Conservation (phyloP, 1,284 basidiomycete genomes). For the Cystobasidium pallidum region DNA sequence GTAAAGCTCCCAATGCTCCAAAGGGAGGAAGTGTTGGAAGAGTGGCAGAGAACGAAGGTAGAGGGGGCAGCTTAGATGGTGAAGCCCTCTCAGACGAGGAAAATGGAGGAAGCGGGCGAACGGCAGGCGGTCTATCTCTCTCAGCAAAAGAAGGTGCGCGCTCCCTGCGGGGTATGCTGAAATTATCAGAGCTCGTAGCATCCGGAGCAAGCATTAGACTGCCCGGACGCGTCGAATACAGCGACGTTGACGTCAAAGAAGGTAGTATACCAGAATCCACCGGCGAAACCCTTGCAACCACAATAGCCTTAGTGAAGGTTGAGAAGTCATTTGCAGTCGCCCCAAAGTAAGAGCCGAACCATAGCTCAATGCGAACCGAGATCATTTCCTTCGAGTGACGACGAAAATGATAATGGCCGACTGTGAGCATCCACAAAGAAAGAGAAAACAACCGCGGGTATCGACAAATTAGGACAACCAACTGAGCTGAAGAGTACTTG, state of each 20-base stretch:
- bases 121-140: neutral
- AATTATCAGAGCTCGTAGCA: neutral
- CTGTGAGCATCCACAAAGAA: constrained; percentile 5
- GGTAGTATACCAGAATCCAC: neutral
- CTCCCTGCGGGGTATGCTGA: neutral
- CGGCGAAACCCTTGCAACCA: constrained; percentile 14
- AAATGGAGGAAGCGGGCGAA: neutral
- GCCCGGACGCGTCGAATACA: neutral
- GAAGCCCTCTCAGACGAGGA: neutral
- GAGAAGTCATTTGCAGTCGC: constrained; percentile 7
- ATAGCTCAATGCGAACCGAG: constrained; percentile 20
- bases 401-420: constrained; percentile 27
- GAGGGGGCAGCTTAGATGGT: neutral
- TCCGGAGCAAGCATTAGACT: neutral
- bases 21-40: constrained; percentile 3
- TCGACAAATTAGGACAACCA: neutral
- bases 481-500: neutral
- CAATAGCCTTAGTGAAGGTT: constrained; percentile 4
- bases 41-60: neutral
- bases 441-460: too few species aligned
- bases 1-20: neutral
- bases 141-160: neutral
- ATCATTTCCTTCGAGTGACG: constrained; percentile 9
- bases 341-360: constrained; percentile 32
- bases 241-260: neutral